Evolutionary conservation across 1,139 yeast genomes (phyloP).

Genomic region (Suhomyces chickasaworum): DNA sequence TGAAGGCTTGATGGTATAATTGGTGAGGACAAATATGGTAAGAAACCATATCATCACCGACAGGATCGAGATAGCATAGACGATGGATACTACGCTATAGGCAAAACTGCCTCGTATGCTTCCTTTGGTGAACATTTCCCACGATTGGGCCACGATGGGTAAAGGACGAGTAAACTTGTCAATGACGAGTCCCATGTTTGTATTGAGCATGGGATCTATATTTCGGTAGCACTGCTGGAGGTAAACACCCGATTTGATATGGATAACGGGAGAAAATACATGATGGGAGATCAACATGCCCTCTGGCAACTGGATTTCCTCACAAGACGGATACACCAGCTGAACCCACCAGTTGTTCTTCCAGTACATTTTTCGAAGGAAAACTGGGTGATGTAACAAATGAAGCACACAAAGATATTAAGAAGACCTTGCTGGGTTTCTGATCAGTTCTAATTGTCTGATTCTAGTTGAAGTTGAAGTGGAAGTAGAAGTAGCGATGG

Average conservation of each 20-base stretch:
- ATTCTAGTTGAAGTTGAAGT: too few species aligned
- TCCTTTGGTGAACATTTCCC: slow-evolving; percentile 40
- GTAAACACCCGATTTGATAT: slow-evolving; percentile 30
- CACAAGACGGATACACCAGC: slow-evolving; percentile 36
- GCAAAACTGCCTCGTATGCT: slow-evolving; percentile 48
- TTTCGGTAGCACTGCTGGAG: slow-evolving; percentile 40
- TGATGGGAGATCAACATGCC: slow-evolving; percentile 41
- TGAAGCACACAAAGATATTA: too few species aligned
- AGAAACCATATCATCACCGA: slow-evolving; percentile 67
- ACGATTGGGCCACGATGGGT: slow-evolving; percentile 42
- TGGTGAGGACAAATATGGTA: slow-evolving; percentile 64
- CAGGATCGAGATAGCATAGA: slow-evolving; percentile 64
- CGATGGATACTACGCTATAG: slow-evolving; percentile 60
- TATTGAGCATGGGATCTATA: slow-evolving; percentile 45
- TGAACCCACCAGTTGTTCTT: slow-evolving; percentile 30
- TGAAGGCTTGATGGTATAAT: slow-evolving; percentile 58
- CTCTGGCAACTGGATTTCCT: slow-evolving; percentile 29
- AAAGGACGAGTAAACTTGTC: slow-evolving; percentile 32
- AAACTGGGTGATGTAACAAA: too few species aligned
- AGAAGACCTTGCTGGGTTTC: too few species aligned
- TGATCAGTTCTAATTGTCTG: too few species aligned
- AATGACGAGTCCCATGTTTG: slow-evolving; percentile 39
- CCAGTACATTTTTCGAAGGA: slow-evolving; percentile 38
- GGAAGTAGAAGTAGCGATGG: too few species aligned
- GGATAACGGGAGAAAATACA: slow-evolving; percentile 23